These are phyloP conservation scores for Tetradesmus obliquus DNA, from an alignment of 139 green algal species.

Conservation along the genomic window DNA sequence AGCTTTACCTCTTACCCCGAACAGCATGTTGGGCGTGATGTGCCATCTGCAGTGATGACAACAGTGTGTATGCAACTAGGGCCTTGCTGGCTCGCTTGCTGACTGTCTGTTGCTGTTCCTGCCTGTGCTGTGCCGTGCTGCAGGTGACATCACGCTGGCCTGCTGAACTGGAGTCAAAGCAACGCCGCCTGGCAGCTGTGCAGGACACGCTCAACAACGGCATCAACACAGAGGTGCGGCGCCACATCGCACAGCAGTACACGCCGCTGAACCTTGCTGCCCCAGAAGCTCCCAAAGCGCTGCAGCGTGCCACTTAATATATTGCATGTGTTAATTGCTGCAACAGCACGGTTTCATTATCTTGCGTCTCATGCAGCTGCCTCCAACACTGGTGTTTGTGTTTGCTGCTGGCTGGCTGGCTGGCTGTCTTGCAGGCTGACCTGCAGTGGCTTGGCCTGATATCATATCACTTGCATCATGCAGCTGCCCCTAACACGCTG, in stretches of 20 bases:
- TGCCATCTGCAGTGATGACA: too few species aligned
- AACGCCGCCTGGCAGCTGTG: slow-evolving; percentile 59
- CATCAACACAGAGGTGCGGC: slow-evolving; percentile 60
- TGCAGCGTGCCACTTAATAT: background rate
- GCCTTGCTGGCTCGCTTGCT: too few species aligned
- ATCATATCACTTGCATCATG: too few species aligned
- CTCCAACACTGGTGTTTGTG: background rate
- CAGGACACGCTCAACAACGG: slow-evolving; percentile 60
- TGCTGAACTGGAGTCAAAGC: slow-evolving; percentile 65
- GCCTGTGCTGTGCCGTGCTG: background rate
- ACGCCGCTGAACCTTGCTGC: background rate
- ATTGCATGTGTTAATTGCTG: background rate
- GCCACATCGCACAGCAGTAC: background rate
- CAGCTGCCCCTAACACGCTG: background rate
- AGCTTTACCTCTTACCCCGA: too few species aligned
- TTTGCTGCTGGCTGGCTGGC: background rate
- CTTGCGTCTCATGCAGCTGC: background rate
- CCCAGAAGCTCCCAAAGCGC: background rate
- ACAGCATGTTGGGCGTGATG: too few species aligned
- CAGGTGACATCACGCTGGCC: slow-evolving; percentile 43
- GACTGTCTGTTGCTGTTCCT: background rate
- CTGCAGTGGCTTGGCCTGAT: slow-evolving; percentile 24
- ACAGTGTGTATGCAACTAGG: too few species aligned
- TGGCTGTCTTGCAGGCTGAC: slow-evolving; percentile 22
- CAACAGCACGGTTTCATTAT: background rate